Percentiles rank a stretch among this genome's conserved stretches.
phyloP scores from a whole-genome alignment of 176 grass and related monocot species.

The Thalia dealbata region DNA sequence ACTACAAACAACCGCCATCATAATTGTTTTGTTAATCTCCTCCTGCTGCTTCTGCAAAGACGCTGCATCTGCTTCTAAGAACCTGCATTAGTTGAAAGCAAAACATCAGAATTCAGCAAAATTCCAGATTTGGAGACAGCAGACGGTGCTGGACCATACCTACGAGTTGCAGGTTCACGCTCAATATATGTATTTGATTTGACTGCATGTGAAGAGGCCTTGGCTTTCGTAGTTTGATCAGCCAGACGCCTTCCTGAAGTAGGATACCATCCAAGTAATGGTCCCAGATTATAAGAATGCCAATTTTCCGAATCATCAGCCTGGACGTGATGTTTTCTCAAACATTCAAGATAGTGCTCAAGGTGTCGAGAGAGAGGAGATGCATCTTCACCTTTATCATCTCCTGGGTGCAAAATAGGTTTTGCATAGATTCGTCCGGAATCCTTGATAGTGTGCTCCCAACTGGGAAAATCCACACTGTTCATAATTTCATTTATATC shows the following conservation, averaged over 20 bases:
- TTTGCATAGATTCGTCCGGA: not conserved
- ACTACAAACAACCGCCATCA: conserved; percentile 24
- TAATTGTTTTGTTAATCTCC: conserved; percentile 11
- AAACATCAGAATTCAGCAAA: not conserved
- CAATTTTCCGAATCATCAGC: conserved; percentile 17
- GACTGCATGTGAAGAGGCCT: not conserved
- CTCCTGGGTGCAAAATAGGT: conserved; percentile 14
- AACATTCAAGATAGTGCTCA: conserved; percentile 25
- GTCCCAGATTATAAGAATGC: conserved; percentile 31
- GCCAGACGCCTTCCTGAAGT: conserved; percentile 29
- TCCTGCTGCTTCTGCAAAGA: not conserved
- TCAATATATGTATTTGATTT: not conserved
- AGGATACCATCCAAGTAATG: conserved; percentile 15
- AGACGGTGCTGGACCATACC: not conserved
- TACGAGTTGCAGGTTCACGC: not conserved
- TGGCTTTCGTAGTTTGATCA: conserved; percentile 18
- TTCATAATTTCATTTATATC: conserved; percentile 35
- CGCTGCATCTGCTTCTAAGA: not conserved
- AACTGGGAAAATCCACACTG: conserved; percentile 27
- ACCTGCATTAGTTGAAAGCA: not conserved
- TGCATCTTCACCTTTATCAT: conserved; percentile 4
- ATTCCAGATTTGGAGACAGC: not conserved
- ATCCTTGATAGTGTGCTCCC: not conserved
- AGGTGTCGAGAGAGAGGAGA: conserved; percentile 31
- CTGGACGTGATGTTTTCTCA: conserved; percentile 30